A percentile compares a stretch with the other conserved stretches of the same genome.
These are phyloP conservation scores for Boechera divaricarpa DNA, from an alignment of 345 rosid species.

Conservation along the genomic window DNA sequence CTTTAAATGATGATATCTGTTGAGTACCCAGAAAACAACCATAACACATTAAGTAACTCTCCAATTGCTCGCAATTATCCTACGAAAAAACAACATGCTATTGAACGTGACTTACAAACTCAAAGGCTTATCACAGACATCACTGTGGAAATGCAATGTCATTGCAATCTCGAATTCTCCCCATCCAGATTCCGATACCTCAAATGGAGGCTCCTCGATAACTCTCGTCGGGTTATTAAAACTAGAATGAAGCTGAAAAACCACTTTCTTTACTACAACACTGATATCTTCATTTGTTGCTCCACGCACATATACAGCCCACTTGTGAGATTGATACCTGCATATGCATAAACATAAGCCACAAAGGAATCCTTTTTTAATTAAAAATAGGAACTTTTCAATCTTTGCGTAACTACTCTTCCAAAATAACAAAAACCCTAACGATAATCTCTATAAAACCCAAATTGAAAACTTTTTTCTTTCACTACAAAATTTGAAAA, in stretches of 20 bases:
- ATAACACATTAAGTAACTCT: background rate
- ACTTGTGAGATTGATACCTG: slow-evolving; percentile 68
- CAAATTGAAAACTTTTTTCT: no score
- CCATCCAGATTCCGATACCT: slow-evolving; percentile 75
- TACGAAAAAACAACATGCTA: no score
- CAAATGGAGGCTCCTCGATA: slow-evolving; percentile 71
- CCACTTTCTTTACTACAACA: slow-evolving; percentile 58
- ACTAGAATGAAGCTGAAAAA: slow-evolving; percentile 74
- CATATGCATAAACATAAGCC: no score
- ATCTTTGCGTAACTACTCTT: no score
- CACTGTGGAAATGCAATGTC: slow-evolving; percentile 62
- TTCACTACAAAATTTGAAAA: no score
- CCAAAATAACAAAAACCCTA: no score
- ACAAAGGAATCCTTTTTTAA: no score
- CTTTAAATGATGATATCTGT: slow-evolving; percentile 68
- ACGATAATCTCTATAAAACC: no score
- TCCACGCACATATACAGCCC: slow-evolving; percentile 74
- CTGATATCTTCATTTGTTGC: slow-evolving; percentile 74
- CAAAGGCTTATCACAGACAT: slow-evolving; percentile 75
- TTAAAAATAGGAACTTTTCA: slow-evolving; percentile 5
- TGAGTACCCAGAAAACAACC: slow-evolving; percentile 3
- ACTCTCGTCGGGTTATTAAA: slow-evolving; percentile 70
- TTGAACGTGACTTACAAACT: slow-evolving; percentile 54
- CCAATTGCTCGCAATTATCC: background rate
- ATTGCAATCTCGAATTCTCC: slow-evolving; percentile 83